Base-by-base conservation (phyloP, 106 monocot genomes). In the Apostasia ramifera region DNA sequence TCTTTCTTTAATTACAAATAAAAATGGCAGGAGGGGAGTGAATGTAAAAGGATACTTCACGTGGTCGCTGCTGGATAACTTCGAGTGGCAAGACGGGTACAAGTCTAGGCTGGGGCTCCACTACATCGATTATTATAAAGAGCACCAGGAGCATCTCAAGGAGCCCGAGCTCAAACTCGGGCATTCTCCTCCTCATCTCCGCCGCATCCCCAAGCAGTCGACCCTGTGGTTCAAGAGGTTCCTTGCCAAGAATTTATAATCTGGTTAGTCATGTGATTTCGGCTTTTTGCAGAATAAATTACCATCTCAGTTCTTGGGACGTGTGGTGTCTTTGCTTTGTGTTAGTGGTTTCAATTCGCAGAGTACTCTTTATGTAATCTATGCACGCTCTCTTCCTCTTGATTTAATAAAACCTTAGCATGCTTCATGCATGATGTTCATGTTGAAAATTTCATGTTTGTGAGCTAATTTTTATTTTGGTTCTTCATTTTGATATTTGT, bases 61-160 rank as follows among this genome's bases (percentile, higher is more conserved):
- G 3, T 84, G 84, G 84, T 77, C 84, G 5, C 50, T 84, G 46
- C 14, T 80, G 41, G 84, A 84, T 39, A 76, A 84, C 58, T 84
- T 84, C 60, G 84, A 84, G 58, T 84, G 84, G 84, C 11, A 37
- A 0, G 70, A 70, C 60, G 84, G 84, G 1, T 84, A 73, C 69
- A 80, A 72, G 0, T 72, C 73, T 46, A 60, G 84, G 4, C 77
- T 77, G 47, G 84, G 84, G 40, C 71, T 84, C n/a, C 76, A 76
- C 65, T 84, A 53, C 14, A 76, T 84, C 0, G 84, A 84, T 46
- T 84, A 70, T 54, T 55, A 77, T 8, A 54, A 73, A 44, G 62
- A 61, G 2, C 56, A 63, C 46, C 77, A 73, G 52, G n/a, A 2
- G 46, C 45, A 47, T 11, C n/a, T 3, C n/a, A n/a, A 63, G 0